Conservation (phyloP, 2,329 filamentous ascomycete genomes). For the Pseudogymnoascus sp. region DNA sequence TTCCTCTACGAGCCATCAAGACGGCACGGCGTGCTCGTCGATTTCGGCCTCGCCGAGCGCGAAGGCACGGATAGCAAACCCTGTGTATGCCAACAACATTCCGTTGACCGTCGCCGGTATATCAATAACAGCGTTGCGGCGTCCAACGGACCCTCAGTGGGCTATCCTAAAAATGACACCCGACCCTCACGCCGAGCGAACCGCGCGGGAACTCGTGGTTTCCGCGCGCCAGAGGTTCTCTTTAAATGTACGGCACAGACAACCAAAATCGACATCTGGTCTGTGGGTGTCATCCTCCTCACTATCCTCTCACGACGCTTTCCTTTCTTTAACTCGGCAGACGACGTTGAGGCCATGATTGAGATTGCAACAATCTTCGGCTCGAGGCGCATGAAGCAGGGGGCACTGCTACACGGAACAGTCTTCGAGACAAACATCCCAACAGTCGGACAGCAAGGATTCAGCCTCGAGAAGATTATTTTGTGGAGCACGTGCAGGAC, state of each 20-base stretch:
- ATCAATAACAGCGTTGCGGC: constrained; percentile 54
- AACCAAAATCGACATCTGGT: constrained; percentile 94
- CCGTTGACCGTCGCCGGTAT: constrained; percentile 53
- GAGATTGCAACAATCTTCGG: constrained; percentile 97
- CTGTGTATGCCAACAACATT: constrained; percentile 70
- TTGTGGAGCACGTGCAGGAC: constrained; percentile 80
- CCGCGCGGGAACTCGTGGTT: constrained; percentile 87
- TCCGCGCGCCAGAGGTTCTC: constrained; percentile 90
- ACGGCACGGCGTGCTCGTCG: constrained; percentile 84
- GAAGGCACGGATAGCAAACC: constrained; percentile 70
- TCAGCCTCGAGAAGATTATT: constrained; percentile 86
- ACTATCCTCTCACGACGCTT: constrained; percentile 89
- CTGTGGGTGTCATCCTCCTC: constrained; percentile 91
- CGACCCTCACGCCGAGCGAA: constrained; percentile 86
- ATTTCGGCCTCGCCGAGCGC: constrained; percentile 92
- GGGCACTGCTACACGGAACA: constrained; percentile 78
- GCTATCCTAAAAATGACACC: constrained; percentile 84
- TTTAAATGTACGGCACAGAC: constrained; percentile 96
- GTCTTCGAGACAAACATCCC: constrained; percentile 90
- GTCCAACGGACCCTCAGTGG: constrained; percentile 46
- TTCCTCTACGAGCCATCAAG: constrained; percentile 83
- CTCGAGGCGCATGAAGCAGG: constrained; percentile 71
- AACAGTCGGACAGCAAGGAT: constrained; percentile 77
- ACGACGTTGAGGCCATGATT: constrained; percentile 95
- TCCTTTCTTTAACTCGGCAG: constrained; percentile 97